Percentiles rank a stretch among this genome's conserved stretches.
These are phyloP conservation scores for Eimeria praecox DNA, from an alignment of 169 alveolate genomes.

Conservation along the genomic window DNA sequence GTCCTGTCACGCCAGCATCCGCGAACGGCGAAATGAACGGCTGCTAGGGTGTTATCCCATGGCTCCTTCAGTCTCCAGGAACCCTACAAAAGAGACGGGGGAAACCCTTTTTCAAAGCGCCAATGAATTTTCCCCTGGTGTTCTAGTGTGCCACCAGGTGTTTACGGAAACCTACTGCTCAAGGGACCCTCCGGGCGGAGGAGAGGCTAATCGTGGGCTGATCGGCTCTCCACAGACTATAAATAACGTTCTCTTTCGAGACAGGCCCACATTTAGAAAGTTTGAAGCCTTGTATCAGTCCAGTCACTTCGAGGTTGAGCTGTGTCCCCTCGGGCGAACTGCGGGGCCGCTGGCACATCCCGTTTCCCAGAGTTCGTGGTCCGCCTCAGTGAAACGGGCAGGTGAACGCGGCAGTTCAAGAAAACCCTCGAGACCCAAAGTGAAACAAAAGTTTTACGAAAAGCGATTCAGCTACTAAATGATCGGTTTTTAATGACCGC, in stretches of 20 bases:
- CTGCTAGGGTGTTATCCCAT: constrained; percentile 47
- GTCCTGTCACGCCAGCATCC: constrained; percentile 23
- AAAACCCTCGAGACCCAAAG: not conserved
- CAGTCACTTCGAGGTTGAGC: constrained; percentile 9
- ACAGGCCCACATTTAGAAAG: not conserved
- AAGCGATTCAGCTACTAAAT: not conserved
- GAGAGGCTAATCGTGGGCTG: not conserved
- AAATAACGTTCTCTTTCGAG: not conserved
- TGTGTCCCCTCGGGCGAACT: constrained; percentile 31
- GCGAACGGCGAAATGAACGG: not conserved
- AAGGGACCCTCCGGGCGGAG: constrained; percentile 46
- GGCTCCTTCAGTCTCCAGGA: constrained; percentile 30
- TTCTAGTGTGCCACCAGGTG: constrained; percentile 16
- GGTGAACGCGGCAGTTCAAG: not conserved
- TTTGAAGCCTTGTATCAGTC: not conserved
- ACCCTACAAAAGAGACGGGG: not conserved
- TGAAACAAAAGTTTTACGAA: not conserved
- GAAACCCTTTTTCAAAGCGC: not conserved
- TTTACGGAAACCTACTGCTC: not conserved
- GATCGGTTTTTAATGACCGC: not conserved
- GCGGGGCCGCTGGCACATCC: constrained; percentile 65
- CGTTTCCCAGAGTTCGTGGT: constrained; percentile 14
- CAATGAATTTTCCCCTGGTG: constrained; percentile 1
- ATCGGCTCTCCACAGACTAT: not conserved
- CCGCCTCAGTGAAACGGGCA: constrained; percentile 33